Conservation (phyloP, 2,329 filamentous ascomycete genomes). For the Stachybotrys echinatus region DNA sequence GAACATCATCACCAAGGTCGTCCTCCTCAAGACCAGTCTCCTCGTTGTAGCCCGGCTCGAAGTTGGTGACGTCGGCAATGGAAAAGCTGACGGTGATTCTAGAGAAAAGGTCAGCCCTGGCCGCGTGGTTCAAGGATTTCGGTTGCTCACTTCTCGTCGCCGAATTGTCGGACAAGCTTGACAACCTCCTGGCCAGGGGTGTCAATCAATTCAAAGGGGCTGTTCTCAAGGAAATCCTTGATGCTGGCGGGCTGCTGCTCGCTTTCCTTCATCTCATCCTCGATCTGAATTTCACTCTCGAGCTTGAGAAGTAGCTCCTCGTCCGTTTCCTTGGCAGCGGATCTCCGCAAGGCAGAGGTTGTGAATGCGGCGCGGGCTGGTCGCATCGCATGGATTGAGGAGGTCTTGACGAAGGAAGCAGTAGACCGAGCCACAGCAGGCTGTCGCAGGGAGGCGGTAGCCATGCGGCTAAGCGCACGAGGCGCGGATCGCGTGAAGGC, state of each 20-base stretch:
- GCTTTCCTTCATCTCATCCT: slow-evolving; percentile 71
- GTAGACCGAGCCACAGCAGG: slow-evolving; percentile 30
- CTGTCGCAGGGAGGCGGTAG: slow-evolving; percentile 44
- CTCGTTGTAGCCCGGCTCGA: slow-evolving; percentile 29
- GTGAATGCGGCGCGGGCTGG: slow-evolving; percentile 42
- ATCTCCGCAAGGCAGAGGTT: slow-evolving; percentile 33
- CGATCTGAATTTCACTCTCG: slow-evolving; percentile 75
- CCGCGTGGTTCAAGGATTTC: slow-evolving; percentile 2
- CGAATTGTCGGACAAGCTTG: slow-evolving; percentile 73
- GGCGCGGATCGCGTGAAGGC: slow-evolving; percentile 61
- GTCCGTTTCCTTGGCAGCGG: slow-evolving; percentile 51
- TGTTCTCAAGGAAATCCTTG: slow-evolving; percentile 83
- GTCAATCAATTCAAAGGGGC: slow-evolving; percentile 79
- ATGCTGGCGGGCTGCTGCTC: slow-evolving; percentile 71
- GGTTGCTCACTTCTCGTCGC: slow-evolving; percentile 73
- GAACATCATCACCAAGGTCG: slow-evolving; percentile 29
- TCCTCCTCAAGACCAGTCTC: slow-evolving; percentile 34
- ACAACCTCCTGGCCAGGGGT: slow-evolving; percentile 82
- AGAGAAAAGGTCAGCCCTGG: slow-evolving; percentile 6
- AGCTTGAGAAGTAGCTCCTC: slow-evolving; percentile 83
- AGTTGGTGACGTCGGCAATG: slow-evolving; percentile 34
- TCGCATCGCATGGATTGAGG: slow-evolving; percentile 22
- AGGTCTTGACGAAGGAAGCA: slow-evolving; percentile 44
- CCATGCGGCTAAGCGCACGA: slow-evolving; percentile 55
- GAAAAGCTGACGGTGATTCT: slow-evolving; percentile 40